Evolutionary conservation across 2,329 filamentous ascomycete species (phyloP).

Genomic region (Trichothecium sympodiale): DNA sequence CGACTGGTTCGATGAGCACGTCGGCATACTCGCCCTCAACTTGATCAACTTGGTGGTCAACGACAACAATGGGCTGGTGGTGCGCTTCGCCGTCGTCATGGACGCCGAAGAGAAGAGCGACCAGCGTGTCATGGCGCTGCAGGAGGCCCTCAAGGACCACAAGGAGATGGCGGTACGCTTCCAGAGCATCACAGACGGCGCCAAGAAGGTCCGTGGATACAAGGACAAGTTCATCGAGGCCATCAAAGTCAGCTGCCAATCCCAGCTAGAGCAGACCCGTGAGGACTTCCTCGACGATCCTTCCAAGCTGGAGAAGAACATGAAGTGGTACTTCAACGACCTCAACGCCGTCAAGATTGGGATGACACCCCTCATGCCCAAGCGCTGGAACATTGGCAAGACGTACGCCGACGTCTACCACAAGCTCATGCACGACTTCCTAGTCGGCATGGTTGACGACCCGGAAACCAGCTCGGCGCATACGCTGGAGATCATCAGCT

Average conservation of each 20-base stretch:
- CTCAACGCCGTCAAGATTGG: constrained; percentile 88
- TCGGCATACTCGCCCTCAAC: constrained; percentile 80
- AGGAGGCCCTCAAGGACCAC: constrained; percentile 91
- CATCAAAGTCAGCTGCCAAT: constrained; percentile 61
- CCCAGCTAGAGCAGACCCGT: constrained; percentile 61
- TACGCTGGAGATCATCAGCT: constrained; percentile 85
- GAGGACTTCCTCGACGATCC: constrained; percentile 77
- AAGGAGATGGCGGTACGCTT: constrained; percentile 88
- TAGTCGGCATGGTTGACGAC: constrained; percentile 74
- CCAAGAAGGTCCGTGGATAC: constrained; percentile 86
- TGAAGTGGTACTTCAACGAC: constrained; percentile 98
- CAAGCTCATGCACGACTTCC: constrained; percentile 87
- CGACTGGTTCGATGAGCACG: constrained; percentile 91
- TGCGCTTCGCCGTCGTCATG: constrained; percentile 83
- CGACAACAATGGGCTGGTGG: constrained; percentile 81
- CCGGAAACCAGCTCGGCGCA: constrained; percentile 75
- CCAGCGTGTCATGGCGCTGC: constrained; percentile 77
- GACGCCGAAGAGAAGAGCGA: constrained; percentile 96
- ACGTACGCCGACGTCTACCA: constrained; percentile 90
- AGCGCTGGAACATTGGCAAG: constrained; percentile 91
- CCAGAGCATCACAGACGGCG: constrained; percentile 88
- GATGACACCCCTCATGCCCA: constrained; percentile 85
- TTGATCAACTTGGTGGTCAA: constrained; percentile 77
- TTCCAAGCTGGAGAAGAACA: constrained; percentile 68
- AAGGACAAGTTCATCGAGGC: constrained; percentile 89